phyloP scores from a whole-genome alignment of 2,329 filamentous ascomycete species.

The Paraphaeosphaeria sporulosa region DNA sequence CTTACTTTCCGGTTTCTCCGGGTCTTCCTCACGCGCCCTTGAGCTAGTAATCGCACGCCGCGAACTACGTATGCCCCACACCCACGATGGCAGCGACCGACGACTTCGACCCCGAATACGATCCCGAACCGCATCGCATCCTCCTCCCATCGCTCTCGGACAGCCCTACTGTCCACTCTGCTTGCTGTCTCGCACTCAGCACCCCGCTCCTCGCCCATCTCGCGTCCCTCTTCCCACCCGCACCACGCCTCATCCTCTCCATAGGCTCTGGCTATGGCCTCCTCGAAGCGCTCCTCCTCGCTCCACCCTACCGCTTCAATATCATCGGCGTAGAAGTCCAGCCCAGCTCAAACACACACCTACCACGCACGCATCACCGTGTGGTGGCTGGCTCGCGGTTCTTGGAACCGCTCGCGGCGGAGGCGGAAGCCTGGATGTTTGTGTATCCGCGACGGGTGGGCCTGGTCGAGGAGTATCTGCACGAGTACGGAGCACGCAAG shows the following conservation, averaged over 20 bases:
- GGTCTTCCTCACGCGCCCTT: too few species aligned
- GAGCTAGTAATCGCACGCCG: neutral
- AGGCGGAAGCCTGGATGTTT: slow-evolving; percentile 60
- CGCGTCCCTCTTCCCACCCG: slow-evolving; percentile 30
- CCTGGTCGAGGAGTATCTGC: slow-evolving; percentile 56
- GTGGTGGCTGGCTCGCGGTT: slow-evolving; percentile 56
- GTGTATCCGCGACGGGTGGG: slow-evolving; percentile 61
- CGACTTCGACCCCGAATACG: slow-evolving; percentile 15
- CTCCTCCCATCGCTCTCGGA: slow-evolving; percentile 22
- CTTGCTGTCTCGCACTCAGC: slow-evolving; percentile 49
- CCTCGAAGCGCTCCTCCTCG: slow-evolving; percentile 55
- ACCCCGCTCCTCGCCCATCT: slow-evolving; percentile 36
- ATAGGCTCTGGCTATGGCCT: slow-evolving; percentile 62
- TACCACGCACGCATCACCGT: slow-evolving; percentile 52
- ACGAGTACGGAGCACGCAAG: slow-evolving; percentile 34
- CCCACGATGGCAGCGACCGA: neutral
- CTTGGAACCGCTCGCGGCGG: slow-evolving; percentile 50
- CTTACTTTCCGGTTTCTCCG: too few species aligned
- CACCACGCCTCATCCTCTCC: slow-evolving; percentile 45
- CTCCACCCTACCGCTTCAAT: slow-evolving; percentile 26
- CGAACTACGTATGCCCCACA: neutral
- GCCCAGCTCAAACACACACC: slow-evolving; percentile 54
- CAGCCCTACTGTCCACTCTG: slow-evolving; percentile 34
- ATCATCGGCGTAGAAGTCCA: slow-evolving; percentile 60
- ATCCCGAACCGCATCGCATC: slow-evolving; percentile 1